Conservation (phyloP, 2,329 filamentous ascomycete genomes). For the Cladosporium sp. region DNA sequence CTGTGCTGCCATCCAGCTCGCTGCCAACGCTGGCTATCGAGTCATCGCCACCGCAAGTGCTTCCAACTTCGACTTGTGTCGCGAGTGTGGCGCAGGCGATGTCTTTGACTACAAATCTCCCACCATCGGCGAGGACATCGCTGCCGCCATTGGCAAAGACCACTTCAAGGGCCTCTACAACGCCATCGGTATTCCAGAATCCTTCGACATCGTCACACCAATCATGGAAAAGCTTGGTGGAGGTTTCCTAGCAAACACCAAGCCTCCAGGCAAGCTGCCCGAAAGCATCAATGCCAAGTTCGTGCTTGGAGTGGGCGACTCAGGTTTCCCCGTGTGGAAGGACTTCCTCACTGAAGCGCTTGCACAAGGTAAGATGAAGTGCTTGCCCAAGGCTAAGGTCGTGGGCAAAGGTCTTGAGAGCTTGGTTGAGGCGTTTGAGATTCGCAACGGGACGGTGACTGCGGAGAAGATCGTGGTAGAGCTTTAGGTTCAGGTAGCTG, state of each 20-base stretch:
- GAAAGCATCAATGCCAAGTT: constrained; percentile 1
- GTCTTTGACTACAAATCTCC: constrained; percentile 28
- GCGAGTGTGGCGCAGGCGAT: constrained; percentile 20
- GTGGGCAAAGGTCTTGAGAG: constrained; percentile 3
- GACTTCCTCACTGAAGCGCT: constrained; percentile 5
- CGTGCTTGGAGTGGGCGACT: background rate
- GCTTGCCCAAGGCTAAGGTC: constrained; percentile 1
- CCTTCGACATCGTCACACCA: constrained; percentile 4
- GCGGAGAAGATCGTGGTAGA: constrained; percentile 9
- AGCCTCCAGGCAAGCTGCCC: background rate
- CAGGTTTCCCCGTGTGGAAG: constrained; percentile 2
- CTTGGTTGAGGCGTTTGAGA: background rate
- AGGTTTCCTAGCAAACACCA: constrained; percentile 1
- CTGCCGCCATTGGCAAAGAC: constrained; percentile 31
- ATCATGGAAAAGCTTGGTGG: constrained; percentile 17
- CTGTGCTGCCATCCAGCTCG: constrained; percentile 25
- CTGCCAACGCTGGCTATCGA: constrained; percentile 23
- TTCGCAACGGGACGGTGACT: background rate
- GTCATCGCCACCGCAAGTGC: constrained; percentile 29
- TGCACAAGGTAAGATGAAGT: background rate
- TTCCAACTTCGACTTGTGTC: constrained; percentile 23
- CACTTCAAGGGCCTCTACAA: constrained; percentile 37
- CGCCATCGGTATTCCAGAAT: constrained; percentile 6
- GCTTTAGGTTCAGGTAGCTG: background rate
- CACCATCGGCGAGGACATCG: constrained; percentile 31